Evolutionary conservation across 1,284 basidiomycete genomes (phyloP), one percentile per base, ranked within the genome.

Genomic region (Ustilago lituana): DNA sequence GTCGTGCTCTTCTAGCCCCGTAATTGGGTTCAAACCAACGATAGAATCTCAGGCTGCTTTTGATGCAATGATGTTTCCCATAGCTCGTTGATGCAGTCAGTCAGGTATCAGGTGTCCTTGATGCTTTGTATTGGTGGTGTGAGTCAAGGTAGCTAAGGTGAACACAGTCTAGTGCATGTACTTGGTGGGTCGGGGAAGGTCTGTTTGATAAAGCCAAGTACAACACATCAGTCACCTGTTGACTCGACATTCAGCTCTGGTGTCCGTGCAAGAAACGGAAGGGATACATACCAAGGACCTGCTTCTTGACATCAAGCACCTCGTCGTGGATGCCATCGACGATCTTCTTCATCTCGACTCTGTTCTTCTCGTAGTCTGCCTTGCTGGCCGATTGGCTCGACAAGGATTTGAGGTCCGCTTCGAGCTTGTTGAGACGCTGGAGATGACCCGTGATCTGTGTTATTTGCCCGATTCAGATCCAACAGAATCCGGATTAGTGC

Each of bases 291-390:
- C 63, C 63, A 26, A 72, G 38, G 4, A 74, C 61, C 46, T 53
- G 51, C 37, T 64, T 71, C 50, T 63, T 72, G 41, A 74, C 38
- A 23, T 66, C 67, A 31, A 64, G 49, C 9, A 74, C 60, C 27
- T 74, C 72, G 27, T 71, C 64, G 33, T 71, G 60, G 24, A 74
- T 60, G 14, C 72, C 72, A 27, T 74, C 72, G 43, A 67, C 52
- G 52, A 74, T 66, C 47, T 52, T 58, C 38, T 74, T 74, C 52
- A 65, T 53, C 22, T 68, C 63, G 32, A 48, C 14, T 14, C 64
- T 51, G 38, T 53, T 41, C 45, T 62, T 66, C 9, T 70, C 64
- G 24, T 51, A 51, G 10, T 74, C 72, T 11, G 56, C 33, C 40
- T 60, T 62, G 36, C 47, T 44, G 4, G 64, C 59, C 8, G 72